phyloP scores from a whole-genome alignment of 257 asterid genomes.

The Solanum dulcamara region DNA sequence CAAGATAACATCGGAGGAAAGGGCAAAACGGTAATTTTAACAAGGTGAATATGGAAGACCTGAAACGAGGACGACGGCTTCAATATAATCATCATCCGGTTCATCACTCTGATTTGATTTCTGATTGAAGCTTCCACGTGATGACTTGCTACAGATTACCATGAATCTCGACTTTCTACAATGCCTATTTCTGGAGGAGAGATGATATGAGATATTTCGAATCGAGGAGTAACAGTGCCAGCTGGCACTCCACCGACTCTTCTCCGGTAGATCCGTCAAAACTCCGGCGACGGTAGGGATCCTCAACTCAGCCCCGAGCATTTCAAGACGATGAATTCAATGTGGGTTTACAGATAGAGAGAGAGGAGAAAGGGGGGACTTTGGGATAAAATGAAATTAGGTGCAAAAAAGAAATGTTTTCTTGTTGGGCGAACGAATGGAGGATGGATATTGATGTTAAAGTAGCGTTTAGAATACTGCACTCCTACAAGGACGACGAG shows the following conservation, averaged over 20 bases:
- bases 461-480: neutral
- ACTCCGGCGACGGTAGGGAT: constrained; percentile 6
- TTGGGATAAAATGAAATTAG: neutral
- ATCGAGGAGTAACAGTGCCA: constrained; percentile 11
- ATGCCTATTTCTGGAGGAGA: constrained; percentile 1
- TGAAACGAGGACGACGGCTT: constrained; percentile 25
- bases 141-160: constrained; percentile 9
- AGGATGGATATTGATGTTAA: neutral
- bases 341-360: neutral
- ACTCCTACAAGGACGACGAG: neutral
- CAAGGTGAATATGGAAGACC: neutral
- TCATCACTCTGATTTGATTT: constrained; percentile 2
- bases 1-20: neutral
- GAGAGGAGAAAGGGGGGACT: neutral
- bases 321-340: neutral
- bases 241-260: constrained; percentile 2
- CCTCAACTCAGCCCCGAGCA: constrained; percentile 16
- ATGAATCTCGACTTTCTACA: neutral
- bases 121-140: constrained; percentile 14
- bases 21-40: neutral
- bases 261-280: constrained; percentile 3
- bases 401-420: neutral
- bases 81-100: constrained; percentile 14
- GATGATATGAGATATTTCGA: constrained; percentile 1
- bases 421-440: neutral